phyloP scores from a whole-genome alignment of 805 yeast genomes.

The Wickerhamomyces ciferrii region DNA sequence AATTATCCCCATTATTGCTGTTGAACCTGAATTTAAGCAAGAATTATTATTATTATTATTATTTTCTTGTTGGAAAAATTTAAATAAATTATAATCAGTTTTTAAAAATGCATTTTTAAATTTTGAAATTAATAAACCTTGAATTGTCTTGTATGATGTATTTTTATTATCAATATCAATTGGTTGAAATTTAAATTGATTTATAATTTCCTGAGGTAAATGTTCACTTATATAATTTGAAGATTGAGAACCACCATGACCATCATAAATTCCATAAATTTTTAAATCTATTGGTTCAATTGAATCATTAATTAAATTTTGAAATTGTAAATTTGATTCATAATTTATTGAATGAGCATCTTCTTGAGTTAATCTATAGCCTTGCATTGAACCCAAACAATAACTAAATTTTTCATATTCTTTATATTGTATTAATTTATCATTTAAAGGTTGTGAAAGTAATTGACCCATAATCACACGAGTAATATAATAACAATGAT shows the following conservation, averaged over 20 bases:
- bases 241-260: slow-evolving; percentile 71
- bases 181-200: slow-evolving; percentile 4
- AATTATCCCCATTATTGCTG: slow-evolving; percentile 42
- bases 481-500: neutral
- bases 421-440: slow-evolving; percentile 48
- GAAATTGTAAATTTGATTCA: slow-evolving; percentile 28
- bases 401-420: slow-evolving; percentile 36
- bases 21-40: slow-evolving; percentile 44
- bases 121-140: slow-evolving; percentile 28
- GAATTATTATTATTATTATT: slow-evolving; percentile 12
- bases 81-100: slow-evolving; percentile 39
- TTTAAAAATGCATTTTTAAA: slow-evolving; percentile 39
- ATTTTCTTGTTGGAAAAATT: slow-evolving; percentile 21
- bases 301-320: slow-evolving; percentile 15
- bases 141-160: slow-evolving; percentile 21
- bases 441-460: slow-evolving; percentile 70
- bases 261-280: slow-evolving; percentile 74
- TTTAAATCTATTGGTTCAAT: slow-evolving; percentile 21
- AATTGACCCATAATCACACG: slow-evolving; percentile 57
- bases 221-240: slow-evolving; percentile 45
- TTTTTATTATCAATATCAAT: slow-evolving; percentile 7
- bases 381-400: slow-evolving; percentile 73
- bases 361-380: slow-evolving; percentile 70
- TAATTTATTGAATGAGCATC: slow-evolving; percentile 61
- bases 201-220: slow-evolving; percentile 16